phyloP scores from a whole-genome alignment of 2,329 filamentous ascomycete genomes.

The Fonsecaea monophora region DNA sequence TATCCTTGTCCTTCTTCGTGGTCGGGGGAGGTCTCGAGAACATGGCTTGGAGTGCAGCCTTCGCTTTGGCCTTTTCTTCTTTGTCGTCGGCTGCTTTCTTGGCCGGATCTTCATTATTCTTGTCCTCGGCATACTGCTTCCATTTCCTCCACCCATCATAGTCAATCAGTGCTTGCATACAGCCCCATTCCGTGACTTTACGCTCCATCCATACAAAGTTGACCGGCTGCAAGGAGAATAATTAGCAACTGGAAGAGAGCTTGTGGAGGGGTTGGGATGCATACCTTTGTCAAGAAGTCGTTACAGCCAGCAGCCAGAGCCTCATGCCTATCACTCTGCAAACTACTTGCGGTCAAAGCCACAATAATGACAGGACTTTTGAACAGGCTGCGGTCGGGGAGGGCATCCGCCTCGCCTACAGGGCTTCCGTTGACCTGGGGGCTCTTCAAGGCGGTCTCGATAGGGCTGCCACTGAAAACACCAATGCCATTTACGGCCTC shows the following conservation, averaged over 20 bases:
- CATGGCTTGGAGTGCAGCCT: conserved; percentile 40
- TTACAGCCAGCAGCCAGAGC: conserved; percentile 95
- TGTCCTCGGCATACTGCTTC: conserved; percentile 74
- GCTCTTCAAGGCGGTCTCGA: conserved; percentile 28
- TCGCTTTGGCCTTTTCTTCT: conserved; percentile 41
- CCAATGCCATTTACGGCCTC: conserved; percentile 92
- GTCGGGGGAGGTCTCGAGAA: conserved; percentile 36
- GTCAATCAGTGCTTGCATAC: conserved; percentile 98
- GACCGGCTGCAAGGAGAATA: conserved; percentile 66
- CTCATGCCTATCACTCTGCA: conserved; percentile 95
- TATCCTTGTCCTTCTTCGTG: conserved; percentile 35
- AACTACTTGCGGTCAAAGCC: conserved; percentile 87
- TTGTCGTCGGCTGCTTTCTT: conserved; percentile 38
- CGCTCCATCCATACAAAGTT: conserved; percentile 97
- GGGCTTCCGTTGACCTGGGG: conserved; percentile 23
- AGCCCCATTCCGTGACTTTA: conserved; percentile 99
- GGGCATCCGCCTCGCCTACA: conserved; percentile 61
- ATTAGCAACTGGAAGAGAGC: conserved; percentile 19
- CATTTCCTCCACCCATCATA: conserved; percentile 98
- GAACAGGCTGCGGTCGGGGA: conserved; percentile 75
- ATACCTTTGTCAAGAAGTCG: conserved; percentile 95
- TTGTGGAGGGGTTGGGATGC: conserved; percentile 21
- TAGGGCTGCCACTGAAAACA: conserved; percentile 65
- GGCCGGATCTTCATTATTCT: conserved; percentile 38
- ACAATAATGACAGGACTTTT: conserved; percentile 98